Conservation (phyloP, 208 protist genomes). For the Trypanosoma avium region DNA sequence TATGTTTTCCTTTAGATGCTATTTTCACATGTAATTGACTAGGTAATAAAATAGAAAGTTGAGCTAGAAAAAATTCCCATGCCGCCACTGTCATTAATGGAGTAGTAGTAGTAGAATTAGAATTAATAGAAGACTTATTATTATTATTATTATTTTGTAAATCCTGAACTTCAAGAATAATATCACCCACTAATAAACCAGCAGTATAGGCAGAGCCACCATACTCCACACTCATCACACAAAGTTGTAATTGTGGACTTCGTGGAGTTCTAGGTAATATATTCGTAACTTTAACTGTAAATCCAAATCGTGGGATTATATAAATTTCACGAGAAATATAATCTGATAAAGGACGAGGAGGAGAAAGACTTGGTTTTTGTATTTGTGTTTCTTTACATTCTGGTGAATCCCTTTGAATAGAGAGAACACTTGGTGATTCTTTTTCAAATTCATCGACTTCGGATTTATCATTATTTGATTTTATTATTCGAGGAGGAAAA, state of each 20-base stretch:
- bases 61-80: no score
- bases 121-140: no score
- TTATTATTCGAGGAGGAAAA: no score
- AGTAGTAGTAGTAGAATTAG: no score
- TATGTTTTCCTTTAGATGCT: neutral
- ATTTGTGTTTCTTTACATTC: neutral
- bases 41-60: no score
- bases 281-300: neutral
- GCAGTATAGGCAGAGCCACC: neutral
- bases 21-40: neutral
- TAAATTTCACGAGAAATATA: no score
- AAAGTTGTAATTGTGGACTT: neutral
- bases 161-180: neutral
- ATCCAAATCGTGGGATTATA: conserved; percentile 10
- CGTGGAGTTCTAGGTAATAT: neutral
- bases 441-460: no score
- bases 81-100: no score
- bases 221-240: neutral
- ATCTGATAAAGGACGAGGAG: no score
- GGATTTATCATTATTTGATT: no score
- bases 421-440: neutral
- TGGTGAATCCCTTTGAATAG: neutral
- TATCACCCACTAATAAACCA: neutral
- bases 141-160: no score
- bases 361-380: neutral